Base-by-base conservation (phyloP, 1,139 yeast species). In the Nematodospora anomalae region DNA sequence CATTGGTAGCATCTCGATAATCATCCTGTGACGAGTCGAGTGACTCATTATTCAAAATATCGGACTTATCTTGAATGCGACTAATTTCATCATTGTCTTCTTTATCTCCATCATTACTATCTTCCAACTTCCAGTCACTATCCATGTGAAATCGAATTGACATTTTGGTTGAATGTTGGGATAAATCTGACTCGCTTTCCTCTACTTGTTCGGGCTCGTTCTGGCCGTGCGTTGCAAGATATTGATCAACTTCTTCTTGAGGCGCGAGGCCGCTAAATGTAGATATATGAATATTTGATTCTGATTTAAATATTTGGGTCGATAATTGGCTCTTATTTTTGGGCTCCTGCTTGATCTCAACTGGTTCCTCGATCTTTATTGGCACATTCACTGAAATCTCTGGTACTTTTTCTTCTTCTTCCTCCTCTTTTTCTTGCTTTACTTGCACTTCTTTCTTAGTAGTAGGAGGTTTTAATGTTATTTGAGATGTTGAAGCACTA, bases 51-150 rank as follows among this genome's bases (percentile, higher is more conserved):
- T 18, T 25, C 16, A 40, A 21, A 28, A 39, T 43, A 6, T 35
- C 27, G 3, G 46, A 40, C n/a, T 27, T 38, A 10, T 40, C 46
- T 8, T 24, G 16, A n/a, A 34, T 29, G n/a, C 36, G 26, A 28
- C 33, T 30, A 14, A 29, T 24, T 12, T 60, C 64, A 35, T 62
- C 69, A 43, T 68, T 68, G 40, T 68, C 74, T 46, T 68, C 74
- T 28, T 58, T 53, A 34, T 68, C 74, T 11, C 73, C 74, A 46
- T 68, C 74, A 38, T 66, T 59, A 35, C 71, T 65, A 35, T 66
- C 68, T 41, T 67, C 72, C 31, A 64, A 55, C 45, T 64, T 66
- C 74, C 74, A 67, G 28, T 60, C 67, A 26, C 60, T 52, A 38
- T 65, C 71, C 38, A 62, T 53, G 30, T 65, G 64, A 44, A 63